These are phyloP conservation scores for Patellifolia procumbens DNA, from an alignment of 179 eudicot species.

Conservation along the genomic window DNA sequence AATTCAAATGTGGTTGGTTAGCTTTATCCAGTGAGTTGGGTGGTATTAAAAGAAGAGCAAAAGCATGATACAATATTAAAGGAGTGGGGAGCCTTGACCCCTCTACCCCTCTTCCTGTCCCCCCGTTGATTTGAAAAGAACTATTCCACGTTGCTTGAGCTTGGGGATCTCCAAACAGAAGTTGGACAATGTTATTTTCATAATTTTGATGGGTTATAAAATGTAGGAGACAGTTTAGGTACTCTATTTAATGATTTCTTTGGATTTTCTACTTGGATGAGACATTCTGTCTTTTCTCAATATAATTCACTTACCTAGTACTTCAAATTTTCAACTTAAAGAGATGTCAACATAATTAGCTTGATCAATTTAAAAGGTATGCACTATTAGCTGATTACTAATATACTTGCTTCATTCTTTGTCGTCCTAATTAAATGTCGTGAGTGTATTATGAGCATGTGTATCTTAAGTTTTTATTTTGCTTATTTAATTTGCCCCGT, in stretches of 20 bases:
- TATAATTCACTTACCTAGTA: too few species aligned
- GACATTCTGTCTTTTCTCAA: neutral
- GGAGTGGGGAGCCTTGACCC: conserved; percentile 23
- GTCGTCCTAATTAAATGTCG: too few species aligned
- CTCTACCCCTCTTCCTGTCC: neutral
- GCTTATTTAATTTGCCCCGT: too few species aligned
- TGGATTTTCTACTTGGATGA: neutral
- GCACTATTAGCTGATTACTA: too few species aligned
- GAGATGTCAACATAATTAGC: too few species aligned
- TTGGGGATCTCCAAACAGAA: neutral
- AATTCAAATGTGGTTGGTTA: conserved; percentile 21
- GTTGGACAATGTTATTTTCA: neutral
- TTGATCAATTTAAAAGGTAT: too few species aligned
- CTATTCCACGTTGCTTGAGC: neutral
- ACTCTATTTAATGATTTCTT: neutral
- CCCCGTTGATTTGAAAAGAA: conserved; percentile 20
- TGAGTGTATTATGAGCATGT: too few species aligned
- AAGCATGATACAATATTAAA: conserved; percentile 8
- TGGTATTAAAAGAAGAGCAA: conserved; percentile 35
- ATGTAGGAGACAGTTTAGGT: neutral
- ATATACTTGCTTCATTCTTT: too few species aligned
- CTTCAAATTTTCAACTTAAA: neutral
- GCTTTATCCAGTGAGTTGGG: conserved; percentile 25
- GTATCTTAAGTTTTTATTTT: too few species aligned
- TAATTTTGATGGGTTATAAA: neutral